phyloP scores from a whole-genome alignment of 176 grass and related monocot genomes.

The Areca catechu region DNA sequence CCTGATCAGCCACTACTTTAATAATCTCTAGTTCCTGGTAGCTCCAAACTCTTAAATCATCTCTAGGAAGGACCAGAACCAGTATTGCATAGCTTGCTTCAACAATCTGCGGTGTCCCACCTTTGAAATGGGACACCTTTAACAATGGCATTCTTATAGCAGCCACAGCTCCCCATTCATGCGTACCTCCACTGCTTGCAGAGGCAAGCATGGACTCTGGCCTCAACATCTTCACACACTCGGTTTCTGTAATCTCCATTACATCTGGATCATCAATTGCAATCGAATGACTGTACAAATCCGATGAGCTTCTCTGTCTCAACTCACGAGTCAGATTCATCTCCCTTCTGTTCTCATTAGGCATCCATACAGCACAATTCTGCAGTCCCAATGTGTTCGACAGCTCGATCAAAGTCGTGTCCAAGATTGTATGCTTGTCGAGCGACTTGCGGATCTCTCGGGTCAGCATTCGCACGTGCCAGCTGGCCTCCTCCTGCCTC shows the following conservation, averaged over 20 bases:
- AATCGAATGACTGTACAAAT: slow-evolving; percentile 18
- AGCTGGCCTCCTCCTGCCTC: slow-evolving; percentile 76
- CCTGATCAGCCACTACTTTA: slow-evolving; percentile 16
- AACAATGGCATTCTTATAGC: slow-evolving; percentile 17
- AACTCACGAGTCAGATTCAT: slow-evolving; percentile 75
- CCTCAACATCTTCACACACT: slow-evolving; percentile 52
- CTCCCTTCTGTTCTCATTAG: slow-evolving; percentile 23
- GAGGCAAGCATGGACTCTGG: slow-evolving; percentile 36
- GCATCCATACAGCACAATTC: slow-evolving; percentile 97
- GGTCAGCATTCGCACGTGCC: slow-evolving; percentile 95
- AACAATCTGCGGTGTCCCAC: slow-evolving; percentile 7
- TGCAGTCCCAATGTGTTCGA: slow-evolving; percentile 64
- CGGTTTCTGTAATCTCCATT: slow-evolving; percentile 34
- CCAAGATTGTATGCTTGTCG: slow-evolving; percentile 75
- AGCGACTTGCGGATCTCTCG: slow-evolving; percentile 85
- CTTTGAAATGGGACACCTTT: slow-evolving; percentile 16
- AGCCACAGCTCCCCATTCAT: slow-evolving; percentile 3
- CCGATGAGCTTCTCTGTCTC: slow-evolving; percentile 11
- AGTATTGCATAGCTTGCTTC: slow-evolving; percentile 15
- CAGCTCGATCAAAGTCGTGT: slow-evolving; percentile 94
- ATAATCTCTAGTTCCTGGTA: slow-evolving; percentile 8
- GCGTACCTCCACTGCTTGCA: slow-evolving; percentile 33
- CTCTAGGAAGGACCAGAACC: slow-evolving; percentile 12
- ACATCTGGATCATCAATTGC: slow-evolving; percentile 43
- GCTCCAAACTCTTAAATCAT: slow-evolving; percentile 11